Evolutionary conservation across 495 filamentous ascomycete species (phyloP), one percentile per base, ranked within the genome.

Genomic region (Aspergillus coremiiformis): DNA sequence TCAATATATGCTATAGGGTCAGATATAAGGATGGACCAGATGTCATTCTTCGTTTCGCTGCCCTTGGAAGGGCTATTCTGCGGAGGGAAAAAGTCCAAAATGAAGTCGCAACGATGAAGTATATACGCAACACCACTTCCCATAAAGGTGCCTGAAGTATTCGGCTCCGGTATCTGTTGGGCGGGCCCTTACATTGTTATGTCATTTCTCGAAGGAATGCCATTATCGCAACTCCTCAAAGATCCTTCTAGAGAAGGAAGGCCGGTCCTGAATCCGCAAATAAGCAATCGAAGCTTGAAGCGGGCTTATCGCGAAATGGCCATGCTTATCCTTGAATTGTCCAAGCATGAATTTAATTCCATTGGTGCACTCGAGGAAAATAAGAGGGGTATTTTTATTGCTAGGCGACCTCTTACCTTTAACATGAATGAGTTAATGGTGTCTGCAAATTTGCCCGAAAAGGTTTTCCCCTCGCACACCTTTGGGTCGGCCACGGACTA

Each of bases 181-280:
- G 39, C 73, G 30, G 70, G 75, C 4, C 72, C 72, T 1, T 78
- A 74, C 55, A 72, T 77, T 44, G 72, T 79, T 39, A 74, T 75
- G 63, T 57, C 65, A 15, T 71, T 70, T 49, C 46, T 77, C 39
- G 60, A 70, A 39, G 64, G 72, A 45, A 43, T 51, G 4, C 41
- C 45, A 23, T 48, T 66, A 24, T 47, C 32, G 11, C 22, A 42
- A 30, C 59, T 53, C 30, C 60, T 63, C 10, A 56, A 42, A 44
- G 62, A 67, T 49, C 49, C 53, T 29, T 48, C 49, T 24, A 27
- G n/a, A n/a, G n/a, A n/a, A n/a, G n/a, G n/a, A n/a, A n/a, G n/a
- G n/a, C n/a, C n/a, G n/a, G n/a, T n/a, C n/a, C n/a, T n/a, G n/a
- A n/a, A n/a, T n/a, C n/a, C n/a, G n/a, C n/a, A n/a, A n/a, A n/a